A percentile compares a stretch with the other conserved stretches of the same genome.
These are phyloP conservation scores for Boletus subcaerulescens DNA, from an alignment of 768 basidiomycete genomes.

Conservation along the genomic window DNA sequence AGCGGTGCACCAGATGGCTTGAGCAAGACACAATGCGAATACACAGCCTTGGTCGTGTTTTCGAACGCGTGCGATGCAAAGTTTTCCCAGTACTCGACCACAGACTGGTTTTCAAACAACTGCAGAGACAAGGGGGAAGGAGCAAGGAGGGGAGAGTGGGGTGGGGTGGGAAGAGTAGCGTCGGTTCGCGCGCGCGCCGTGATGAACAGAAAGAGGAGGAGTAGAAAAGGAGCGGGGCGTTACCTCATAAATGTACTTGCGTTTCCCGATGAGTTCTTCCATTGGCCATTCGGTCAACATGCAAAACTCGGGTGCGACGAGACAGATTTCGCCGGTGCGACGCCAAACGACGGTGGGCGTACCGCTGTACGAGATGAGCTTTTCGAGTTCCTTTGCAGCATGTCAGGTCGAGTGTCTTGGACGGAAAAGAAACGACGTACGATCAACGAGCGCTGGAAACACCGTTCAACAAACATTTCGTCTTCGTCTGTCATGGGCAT, in stretches of 20 bases:
- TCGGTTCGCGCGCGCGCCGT: slow-evolving; percentile 10
- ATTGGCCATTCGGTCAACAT: slow-evolving; percentile 89
- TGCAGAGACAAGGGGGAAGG: slow-evolving; percentile 29
- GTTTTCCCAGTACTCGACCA: slow-evolving; percentile 95
- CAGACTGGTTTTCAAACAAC: slow-evolving; percentile 94
- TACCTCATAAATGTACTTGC: slow-evolving; percentile 46
- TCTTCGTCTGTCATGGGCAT: slow-evolving; percentile 97
- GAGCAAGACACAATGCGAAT: slow-evolving; percentile 86
- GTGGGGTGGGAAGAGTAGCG: not conserved
- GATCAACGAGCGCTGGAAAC: slow-evolving; percentile 89
- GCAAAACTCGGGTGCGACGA: slow-evolving; percentile 95
- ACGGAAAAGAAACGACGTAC: slow-evolving; percentile 40
- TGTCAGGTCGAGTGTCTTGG: not conserved
- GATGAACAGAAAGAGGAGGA: slow-evolving; percentile 18
- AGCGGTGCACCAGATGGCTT: slow-evolving; percentile 83
- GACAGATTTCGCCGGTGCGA: slow-evolving; percentile 95
- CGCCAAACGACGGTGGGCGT: slow-evolving; percentile 98
- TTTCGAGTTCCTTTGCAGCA: slow-evolving; percentile 78
- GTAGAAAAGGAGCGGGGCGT: slow-evolving; percentile 19
- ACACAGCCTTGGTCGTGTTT: slow-evolving; percentile 93
- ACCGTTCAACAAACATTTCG: slow-evolving; percentile 94
- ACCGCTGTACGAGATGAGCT: slow-evolving; percentile 94
- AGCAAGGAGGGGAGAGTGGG: not conserved
- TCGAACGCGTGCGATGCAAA: slow-evolving; percentile 97
- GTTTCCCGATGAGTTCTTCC: slow-evolving; percentile 67